Evolutionary conservation across 371 early-diverging fungal genomes (phyloP).

Genomic region (Coemansia sp.): DNA sequence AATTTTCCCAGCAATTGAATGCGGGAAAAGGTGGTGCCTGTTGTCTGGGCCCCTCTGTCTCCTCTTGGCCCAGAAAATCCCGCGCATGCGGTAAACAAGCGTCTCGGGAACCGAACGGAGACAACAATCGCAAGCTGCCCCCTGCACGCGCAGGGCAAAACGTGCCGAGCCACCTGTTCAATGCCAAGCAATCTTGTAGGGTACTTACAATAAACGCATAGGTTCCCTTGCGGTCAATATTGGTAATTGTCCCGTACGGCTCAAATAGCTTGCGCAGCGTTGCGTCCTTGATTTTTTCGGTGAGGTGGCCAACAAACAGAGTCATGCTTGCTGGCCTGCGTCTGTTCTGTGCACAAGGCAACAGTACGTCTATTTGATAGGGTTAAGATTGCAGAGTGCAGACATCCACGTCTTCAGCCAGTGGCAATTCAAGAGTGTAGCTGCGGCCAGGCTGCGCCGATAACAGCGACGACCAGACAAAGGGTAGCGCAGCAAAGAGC

Average conservation of each 20-base stretch:
- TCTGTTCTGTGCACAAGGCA: neutral
- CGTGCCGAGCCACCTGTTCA: neutral
- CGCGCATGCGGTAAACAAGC: neutral
- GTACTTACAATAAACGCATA: constrained; percentile 43
- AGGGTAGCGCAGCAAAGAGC: no score
- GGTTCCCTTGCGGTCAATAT: constrained; percentile 32
- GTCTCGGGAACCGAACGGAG: neutral
- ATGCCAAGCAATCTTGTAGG: neutral
- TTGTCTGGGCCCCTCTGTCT: neutral
- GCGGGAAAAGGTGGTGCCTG: no score
- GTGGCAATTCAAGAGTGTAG: neutral
- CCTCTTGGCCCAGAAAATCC: neutral
- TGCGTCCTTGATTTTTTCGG: constrained; percentile 29
- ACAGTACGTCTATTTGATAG: neutral
- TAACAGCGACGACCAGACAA: neutral
- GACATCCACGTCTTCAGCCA: neutral
- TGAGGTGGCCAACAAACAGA: constrained; percentile 37
- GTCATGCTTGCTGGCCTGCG: constrained; percentile 19
- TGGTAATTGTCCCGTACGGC: constrained; percentile 20
- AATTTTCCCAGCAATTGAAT: neutral
- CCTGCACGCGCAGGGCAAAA: neutral
- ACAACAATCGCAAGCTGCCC: constrained; percentile 1
- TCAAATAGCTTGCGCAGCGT: constrained; percentile 19
- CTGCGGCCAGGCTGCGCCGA: neutral
- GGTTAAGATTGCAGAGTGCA: neutral